A percentile compares a stretch with the other conserved stretches of the same genome.
These are phyloP conservation scores for Glutinoglossum americanum DNA, from an alignment of 495 filamentous ascomycete species.

Conservation along the genomic window DNA sequence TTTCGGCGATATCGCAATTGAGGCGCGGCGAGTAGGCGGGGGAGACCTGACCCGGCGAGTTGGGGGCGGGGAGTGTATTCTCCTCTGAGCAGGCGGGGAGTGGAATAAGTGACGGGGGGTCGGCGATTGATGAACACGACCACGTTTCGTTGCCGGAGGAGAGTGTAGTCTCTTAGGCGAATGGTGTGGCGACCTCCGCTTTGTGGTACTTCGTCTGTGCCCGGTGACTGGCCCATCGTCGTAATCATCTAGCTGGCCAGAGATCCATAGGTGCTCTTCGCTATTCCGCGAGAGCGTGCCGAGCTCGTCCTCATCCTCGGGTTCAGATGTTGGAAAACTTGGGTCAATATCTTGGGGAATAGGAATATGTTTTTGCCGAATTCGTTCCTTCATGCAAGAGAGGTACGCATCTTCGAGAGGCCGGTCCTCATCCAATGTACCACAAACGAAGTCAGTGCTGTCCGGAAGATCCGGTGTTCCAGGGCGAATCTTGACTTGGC, in stretches of 20 bases:
- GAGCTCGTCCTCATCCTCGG: constrained; percentile 54
- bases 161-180: constrained; percentile 29
- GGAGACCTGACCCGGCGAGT: constrained; percentile 24
- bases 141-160: constrained; percentile 19
- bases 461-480: constrained; percentile 74
- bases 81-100: constrained; percentile 1
- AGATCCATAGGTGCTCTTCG: constrained; percentile 32
- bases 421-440: constrained; percentile 86
- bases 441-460: constrained; percentile 94
- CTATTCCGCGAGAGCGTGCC: constrained; percentile 32
- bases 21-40: constrained; percentile 22
- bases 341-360: constrained; percentile 95
- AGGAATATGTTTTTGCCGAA: constrained; percentile 49
- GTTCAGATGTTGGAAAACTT: constrained; percentile 84
- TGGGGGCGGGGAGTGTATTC: constrained; percentile 31
- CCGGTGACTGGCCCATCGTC: constrained; percentile 17
- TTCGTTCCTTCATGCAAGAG: constrained; percentile 59
- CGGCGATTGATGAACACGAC: constrained; percentile 25
- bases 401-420: constrained; percentile 85
- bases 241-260: constrained; percentile 34
- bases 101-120: constrained; percentile 44
- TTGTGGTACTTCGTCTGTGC: constrained; percentile 14
- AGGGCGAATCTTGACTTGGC: constrained; percentile 35
- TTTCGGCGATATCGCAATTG: not conserved
- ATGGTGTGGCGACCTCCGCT: constrained; percentile 21